Evolutionary conservation across 352 stramenopile species (phyloP), one percentile per base, ranked within the genome.

Genomic region (Pythium sp.): DNA sequence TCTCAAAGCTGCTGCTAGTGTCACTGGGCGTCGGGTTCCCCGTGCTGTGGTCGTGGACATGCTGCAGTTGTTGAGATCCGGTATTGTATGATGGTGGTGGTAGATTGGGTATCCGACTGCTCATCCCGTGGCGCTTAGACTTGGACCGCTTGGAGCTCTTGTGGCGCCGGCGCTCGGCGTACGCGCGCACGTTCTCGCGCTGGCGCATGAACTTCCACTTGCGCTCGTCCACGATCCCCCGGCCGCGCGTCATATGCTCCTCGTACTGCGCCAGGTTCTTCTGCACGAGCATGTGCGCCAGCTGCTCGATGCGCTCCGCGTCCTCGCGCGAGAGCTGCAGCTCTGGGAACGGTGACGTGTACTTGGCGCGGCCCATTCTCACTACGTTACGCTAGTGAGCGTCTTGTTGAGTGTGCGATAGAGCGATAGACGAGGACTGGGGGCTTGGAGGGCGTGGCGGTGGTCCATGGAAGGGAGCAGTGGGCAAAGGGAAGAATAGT

Each of bases 201-300:
- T 79, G 46, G 46, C 69, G 70, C 64, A 79, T 72, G 72, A 77
- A 77, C 65, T 81, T 80, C 76, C 76, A 83, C n/a, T 56, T 65
- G 28, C 56, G 68, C 26, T 69, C 60, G 38, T 77, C 74, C 15
- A 83, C 58, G 26, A 60, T 41, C 2, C 61, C 43, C 60, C 68
- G 59, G 2, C 79, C 62, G 9, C 70, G 58, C 0, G 71, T 41
- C 36, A 79, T 49, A 47, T 78, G 72, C 22, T 51, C 65, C 70
- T 79, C 73, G 60, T 78, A 83, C 43, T 72, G 70, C 47, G 67
- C 60, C 28, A 81, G 65, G 49, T 67, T 65, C 36, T 73, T 65
- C 2, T 58, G 68, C 58, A 84, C 67, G 61, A 84, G 73, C 56
- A 72, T 30, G 32, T 70, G 58, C 28, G 73, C 65, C 8, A 82